phyloP scores from a whole-genome alignment of 805 yeast genomes.

The Dipodascus albidus region DNA sequence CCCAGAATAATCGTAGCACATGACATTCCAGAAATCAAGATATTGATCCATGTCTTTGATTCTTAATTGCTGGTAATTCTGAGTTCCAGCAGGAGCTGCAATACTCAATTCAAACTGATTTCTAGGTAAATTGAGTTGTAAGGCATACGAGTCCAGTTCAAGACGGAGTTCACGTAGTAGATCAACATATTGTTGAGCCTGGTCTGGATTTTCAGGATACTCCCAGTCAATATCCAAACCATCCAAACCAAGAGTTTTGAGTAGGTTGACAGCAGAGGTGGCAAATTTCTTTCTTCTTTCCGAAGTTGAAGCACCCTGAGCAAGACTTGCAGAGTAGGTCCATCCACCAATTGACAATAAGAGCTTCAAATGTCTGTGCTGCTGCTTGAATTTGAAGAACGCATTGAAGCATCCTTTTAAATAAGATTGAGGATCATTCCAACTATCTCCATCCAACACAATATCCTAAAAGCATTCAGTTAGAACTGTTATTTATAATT shows the following conservation, averaged over 20 bases:
- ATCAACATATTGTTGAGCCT: constrained; percentile 34
- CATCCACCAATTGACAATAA: constrained; percentile 82
- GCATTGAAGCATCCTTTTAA: constrained; percentile 39
- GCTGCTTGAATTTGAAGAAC: constrained; percentile 35
- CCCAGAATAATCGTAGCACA: constrained; percentile 87
- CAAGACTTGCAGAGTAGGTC: constrained; percentile 41
- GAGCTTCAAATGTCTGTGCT: constrained; percentile 35
- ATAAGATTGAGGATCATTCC: constrained; percentile 14
- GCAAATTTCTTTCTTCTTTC: constrained; percentile 36
- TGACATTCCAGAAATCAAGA: constrained; percentile 67
- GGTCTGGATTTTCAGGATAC: constrained; percentile 45
- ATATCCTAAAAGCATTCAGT: constrained; percentile 7
- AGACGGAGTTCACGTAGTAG: constrained; percentile 33
- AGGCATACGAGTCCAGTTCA: constrained; percentile 32
- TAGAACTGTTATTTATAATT: too few species aligned
- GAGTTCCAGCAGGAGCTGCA: constrained; percentile 64
- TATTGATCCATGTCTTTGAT: constrained; percentile 44
- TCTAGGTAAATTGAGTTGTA: constrained; percentile 12
- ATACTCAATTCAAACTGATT: constrained; percentile 41
- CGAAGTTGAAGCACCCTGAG: constrained; percentile 31
- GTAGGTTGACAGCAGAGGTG: constrained; percentile 33
- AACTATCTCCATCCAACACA: not conserved
- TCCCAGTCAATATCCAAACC: constrained; percentile 97
- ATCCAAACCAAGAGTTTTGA: constrained; percentile 57
- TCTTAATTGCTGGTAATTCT: constrained; percentile 32